Evolutionary conservation across 495 filamentous ascomycete genomes (phyloP), one percentile per base, ranked within the genome.

Genomic region (Penicillium coprophilum): DNA sequence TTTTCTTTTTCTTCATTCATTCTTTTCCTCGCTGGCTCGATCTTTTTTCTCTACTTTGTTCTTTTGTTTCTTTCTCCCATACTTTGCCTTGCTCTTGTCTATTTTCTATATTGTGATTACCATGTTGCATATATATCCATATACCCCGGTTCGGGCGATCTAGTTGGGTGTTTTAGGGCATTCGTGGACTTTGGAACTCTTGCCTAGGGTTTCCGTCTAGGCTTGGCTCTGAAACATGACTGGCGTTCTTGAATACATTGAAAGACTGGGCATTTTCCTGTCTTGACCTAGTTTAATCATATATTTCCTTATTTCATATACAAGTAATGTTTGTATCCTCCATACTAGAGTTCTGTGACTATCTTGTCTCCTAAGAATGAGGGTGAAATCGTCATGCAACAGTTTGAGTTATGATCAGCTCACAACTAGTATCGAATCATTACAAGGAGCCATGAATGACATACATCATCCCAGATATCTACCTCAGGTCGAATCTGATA

Each of bases 71-170:
- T 21, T 28, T 31, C n/a, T 61, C 45, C 63, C 13, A 13, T 23
- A 27, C 23, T 44, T 24, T n/a, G 41, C 24, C 20, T n/a, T 46
- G 27, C 23, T 17, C 11, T 46, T 27, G 4, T 24, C 31, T 31
- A 28, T 21, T 5, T 10, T 41, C 12, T 39, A 15, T 32, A 27
- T 51, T 28, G 61, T 62, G 39, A 59, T 55, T 64, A 46, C 61
- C 63, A 45, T 34, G n/a, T 17, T 68, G 65, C 65, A 68, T 68
- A 68, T 63, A 65, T 58, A 54, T 54, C 52, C 44, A 61, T 63
- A 68, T 68, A 68, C 65, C 65, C 64, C 59, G 24, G 44, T 59
- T 50, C 52, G 63, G 62, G 60, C 61, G 48, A 63, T 61, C 62
- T 36, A 60, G 64, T 61, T 65, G 65, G 62, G 62, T 68, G 59